A percentile compares a stretch with the other conserved stretches of the same genome.
Evolutionary conservation across 139 green algal species (phyloP).

Genomic region (Dunaliella primolecta): DNA sequence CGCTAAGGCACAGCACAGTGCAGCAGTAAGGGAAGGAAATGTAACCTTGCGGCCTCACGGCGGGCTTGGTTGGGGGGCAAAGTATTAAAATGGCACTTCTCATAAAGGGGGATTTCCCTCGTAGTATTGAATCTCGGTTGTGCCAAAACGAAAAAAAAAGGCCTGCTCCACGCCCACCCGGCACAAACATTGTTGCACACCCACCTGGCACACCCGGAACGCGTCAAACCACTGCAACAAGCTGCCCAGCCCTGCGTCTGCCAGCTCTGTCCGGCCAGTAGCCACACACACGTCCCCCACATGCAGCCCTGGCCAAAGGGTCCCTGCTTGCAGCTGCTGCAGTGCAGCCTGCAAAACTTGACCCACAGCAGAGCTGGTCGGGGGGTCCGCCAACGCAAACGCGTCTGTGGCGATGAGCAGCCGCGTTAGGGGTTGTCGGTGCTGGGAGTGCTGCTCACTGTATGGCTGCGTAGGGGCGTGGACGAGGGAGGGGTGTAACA

Average conservation of each 20-base stretch:
- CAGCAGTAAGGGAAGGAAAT: too few relatives aligned
- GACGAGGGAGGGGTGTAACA: background rate
- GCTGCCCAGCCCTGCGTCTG: conserved; percentile 29
- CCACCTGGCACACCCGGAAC: conserved; percentile 65
- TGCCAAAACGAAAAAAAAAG: too few relatives aligned
- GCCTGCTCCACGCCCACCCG: too few relatives aligned
- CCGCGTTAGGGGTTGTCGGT: conserved; percentile 13
- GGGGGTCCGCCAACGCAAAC: conserved; percentile 59
- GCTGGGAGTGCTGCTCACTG: background rate
- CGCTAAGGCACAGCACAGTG: too few relatives aligned
- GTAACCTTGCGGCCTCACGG: too few relatives aligned
- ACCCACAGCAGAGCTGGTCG: conserved; percentile 50
- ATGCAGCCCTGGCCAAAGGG: background rate
- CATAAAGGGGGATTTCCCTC: too few relatives aligned
- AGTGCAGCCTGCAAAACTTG: background rate
- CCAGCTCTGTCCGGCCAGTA: background rate
- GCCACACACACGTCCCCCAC: conserved; percentile 29
- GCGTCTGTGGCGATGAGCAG: conserved; percentile 74
- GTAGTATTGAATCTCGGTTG: too few relatives aligned
- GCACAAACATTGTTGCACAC: too few relatives aligned
- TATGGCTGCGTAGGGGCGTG: too few relatives aligned
- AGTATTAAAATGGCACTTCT: too few relatives aligned
- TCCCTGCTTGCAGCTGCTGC: background rate
- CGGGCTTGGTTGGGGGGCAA: too few relatives aligned
- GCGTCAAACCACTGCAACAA: conserved; percentile 64